Conservation (phyloP, 371 early-diverging fungal species). For the Mortierella sp. region DNA sequence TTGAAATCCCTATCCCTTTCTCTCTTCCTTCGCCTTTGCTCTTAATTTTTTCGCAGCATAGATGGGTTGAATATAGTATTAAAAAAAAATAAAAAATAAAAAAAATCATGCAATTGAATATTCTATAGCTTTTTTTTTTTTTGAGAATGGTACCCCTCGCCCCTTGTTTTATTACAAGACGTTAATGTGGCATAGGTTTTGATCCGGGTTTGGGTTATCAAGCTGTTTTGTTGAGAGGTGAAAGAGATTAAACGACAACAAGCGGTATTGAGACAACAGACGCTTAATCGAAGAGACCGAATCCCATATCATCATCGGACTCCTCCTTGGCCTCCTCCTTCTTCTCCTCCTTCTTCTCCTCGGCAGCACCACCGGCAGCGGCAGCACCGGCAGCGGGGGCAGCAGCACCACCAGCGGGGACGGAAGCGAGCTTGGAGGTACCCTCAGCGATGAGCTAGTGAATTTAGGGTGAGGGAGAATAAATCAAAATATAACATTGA, state of each 20-base stretch:
- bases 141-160: no score
- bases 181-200: no score
- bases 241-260: slow-evolving; percentile 1
- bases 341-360: slow-evolving; percentile 53
- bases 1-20: no score
- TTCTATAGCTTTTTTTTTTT: no score
- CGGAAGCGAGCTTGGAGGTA: slow-evolving; percentile 90
- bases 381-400: slow-evolving; percentile 72
- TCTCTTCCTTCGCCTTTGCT: no score
- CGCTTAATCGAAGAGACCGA: slow-evolving; percentile 69
- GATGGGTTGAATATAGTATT: no score
- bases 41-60: no score
- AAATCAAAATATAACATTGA: not conserved
- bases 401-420: slow-evolving; percentile 90
- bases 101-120: no score
- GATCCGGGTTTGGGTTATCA: no score
- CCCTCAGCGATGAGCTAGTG: slow-evolving; percentile 89
- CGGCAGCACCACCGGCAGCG: slow-evolving; percentile 55
- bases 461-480: no score
- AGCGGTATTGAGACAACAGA: not conserved
- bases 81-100: no score
- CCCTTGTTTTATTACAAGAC: no score
- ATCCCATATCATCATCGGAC: slow-evolving; percentile 66
- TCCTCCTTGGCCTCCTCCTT: slow-evolving; percentile 68
- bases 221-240: not conserved